Conservation (phyloP, 1,284 basidiomycete species). For the Leucoagaricus sp. region DNA sequence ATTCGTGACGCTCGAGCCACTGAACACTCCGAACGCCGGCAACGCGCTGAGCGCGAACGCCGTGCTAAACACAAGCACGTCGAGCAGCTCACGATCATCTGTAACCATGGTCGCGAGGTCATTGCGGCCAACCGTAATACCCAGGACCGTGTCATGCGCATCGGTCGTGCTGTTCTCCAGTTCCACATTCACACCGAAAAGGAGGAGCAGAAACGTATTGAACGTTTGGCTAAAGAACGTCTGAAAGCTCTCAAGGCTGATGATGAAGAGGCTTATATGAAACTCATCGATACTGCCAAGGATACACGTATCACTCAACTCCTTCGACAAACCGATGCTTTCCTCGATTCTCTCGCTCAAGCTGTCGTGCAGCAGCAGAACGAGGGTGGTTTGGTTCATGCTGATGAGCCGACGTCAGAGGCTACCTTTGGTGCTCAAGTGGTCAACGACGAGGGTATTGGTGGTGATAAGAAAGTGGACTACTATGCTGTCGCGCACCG, state of each 20-base stretch:
- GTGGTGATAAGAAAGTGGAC: conserved; percentile 84
- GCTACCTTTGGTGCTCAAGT: conserved; percentile 88
- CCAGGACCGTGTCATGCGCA: conserved; percentile 80
- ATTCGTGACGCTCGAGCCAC: conserved; percentile 90
- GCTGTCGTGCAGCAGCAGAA: conserved; percentile 95
- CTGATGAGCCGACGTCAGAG: conserved; percentile 81
- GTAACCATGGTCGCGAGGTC: conserved; percentile 81
- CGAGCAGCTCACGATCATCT: conserved; percentile 90
- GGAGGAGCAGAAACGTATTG: conserved; percentile 98
- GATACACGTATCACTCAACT: conserved; percentile 99
- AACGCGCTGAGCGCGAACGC: conserved; percentile 90
- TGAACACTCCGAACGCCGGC: conserved; percentile 89
- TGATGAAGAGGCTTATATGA: conserved; percentile 99
- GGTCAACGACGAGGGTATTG: conserved; percentile 55
- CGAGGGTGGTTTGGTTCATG: conserved; percentile 61
- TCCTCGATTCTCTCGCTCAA: conserved; percentile 93
- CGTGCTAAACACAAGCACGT: conserved; percentile 96
- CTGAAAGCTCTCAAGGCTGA: conserved; percentile 96
- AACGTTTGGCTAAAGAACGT: conserved; percentile 97
- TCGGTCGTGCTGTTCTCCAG: conserved; percentile 84
- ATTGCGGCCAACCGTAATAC: conserved; percentile 62
- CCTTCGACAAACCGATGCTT: conserved; percentile 91
- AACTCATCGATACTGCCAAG: conserved; percentile 98
- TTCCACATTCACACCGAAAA: conserved; percentile 94
- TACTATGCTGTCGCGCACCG: conserved; percentile 97